Evolutionary conservation across 1,284 basidiomycete species (phyloP), one percentile per base, ranked within the genome.

Genomic region (Tilletia caries): DNA sequence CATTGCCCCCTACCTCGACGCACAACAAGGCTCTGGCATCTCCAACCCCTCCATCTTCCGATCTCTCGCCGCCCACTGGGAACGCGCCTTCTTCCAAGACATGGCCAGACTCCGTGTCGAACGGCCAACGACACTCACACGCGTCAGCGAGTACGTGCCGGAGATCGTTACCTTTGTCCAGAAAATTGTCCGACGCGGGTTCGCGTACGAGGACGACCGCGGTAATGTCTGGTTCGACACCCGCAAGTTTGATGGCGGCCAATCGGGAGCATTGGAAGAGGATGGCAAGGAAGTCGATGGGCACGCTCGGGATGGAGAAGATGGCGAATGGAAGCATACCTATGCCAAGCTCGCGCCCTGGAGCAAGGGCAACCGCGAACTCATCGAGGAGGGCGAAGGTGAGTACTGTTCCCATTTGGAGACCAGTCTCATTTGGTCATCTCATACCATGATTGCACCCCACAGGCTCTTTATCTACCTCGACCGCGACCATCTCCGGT

Each of bases 261-360:
- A 71, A 3, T 29, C 58, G 29, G 58, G 18, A 12, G 10, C 58
- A 15, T 15, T 62, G 1, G 58, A 62, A 18, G 58, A 29, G 18
- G 58, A 62, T 29, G 67, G 64, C 32, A 34, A 46, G 29, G 65
- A 87, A 4, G 69, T 74, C 8, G 50, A 32, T 12, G 75, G 74
- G 12, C 60, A 82, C 78, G 58, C 81, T 77, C 34, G 82, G 43
- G 70, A 68, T n/a, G 65, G 67, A 43, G 76, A 73, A 34, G 74
- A 71, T 33, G 70, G 64, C 43, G 73, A 62, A 15, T 62, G 75
- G 46, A 64, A 72, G 65, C 88, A 89, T 76, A 86, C 89, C 71
- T 98, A 98, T 78, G 94, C 95, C n/a, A 98, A 96, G 84, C 86
- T 98, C 46, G 92, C 95, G 82, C 95, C 95, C 1, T 93, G 92